These are phyloP conservation scores for Colletotrichum sp. DNA, from an alignment of 2,329 filamentous ascomycete species.

Conservation along the genomic window DNA sequence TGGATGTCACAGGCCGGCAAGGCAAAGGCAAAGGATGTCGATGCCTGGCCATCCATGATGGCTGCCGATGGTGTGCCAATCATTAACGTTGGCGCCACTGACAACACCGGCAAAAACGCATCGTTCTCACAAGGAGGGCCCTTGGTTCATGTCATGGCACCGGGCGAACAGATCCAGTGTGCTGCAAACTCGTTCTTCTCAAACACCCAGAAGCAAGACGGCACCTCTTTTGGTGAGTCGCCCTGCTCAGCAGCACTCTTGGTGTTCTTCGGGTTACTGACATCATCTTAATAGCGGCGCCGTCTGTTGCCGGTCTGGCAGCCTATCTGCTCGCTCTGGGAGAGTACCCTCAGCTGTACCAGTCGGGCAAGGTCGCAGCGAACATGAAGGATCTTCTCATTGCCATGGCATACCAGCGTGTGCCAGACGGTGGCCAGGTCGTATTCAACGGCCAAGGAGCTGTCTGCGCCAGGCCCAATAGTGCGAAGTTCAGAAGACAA, in stretches of 20 bases:
- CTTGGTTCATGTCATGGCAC: not conserved
- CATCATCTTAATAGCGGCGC: not conserved
- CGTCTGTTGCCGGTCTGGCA: not conserved
- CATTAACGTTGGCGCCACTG: not conserved
- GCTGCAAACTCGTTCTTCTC: not conserved
- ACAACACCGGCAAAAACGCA: not conserved
- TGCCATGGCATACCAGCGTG: not conserved
- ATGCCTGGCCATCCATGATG: not conserved
- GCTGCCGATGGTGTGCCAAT: not conserved
- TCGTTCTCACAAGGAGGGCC: not conserved
- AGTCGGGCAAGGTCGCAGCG: not conserved
- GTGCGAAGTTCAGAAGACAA: not conserved
- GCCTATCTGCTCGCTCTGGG: not conserved
- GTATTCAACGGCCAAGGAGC: not conserved
- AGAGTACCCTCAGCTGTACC: not conserved
- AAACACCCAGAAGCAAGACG: not conserved
- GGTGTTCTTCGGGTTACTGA: not conserved
- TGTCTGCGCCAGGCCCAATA: not conserved
- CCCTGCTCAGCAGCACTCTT: not conserved
- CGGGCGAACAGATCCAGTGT: not conserved
- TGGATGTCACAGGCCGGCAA: not conserved
- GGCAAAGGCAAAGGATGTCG: not conserved
- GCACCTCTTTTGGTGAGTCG: not conserved
- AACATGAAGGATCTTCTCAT: not conserved
- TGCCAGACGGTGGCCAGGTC: not conserved